Conservation (phyloP, 2,329 filamentous ascomycete species). For the Polytolypa hystricis region DNA sequence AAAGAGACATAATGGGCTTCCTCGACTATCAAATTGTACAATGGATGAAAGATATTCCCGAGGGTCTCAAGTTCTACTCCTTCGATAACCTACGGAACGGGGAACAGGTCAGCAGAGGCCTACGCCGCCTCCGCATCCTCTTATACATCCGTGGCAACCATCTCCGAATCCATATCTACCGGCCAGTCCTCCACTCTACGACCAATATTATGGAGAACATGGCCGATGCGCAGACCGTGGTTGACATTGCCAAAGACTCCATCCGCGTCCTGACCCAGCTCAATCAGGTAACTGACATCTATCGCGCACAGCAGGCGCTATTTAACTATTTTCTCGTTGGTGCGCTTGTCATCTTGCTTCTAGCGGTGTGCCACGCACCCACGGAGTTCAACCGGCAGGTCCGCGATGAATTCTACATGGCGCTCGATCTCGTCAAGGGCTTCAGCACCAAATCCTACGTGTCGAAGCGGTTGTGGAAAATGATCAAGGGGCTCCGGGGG, state of each 20-base stretch:
- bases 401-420: constrained; percentile 58
- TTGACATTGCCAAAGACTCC: constrained; percentile 55
- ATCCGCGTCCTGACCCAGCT: constrained; percentile 50
- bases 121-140: constrained; percentile 66
- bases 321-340: constrained; percentile 59
- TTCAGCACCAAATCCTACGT: constrained; percentile 52
- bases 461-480: constrained; percentile 53
- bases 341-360: constrained; percentile 52
- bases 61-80: constrained; percentile 52
- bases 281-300: constrained; percentile 53
- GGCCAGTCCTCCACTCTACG: constrained; percentile 73
- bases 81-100: constrained; percentile 37
- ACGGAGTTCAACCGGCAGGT: constrained; percentile 48
- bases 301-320: constrained; percentile 50
- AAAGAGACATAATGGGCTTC: constrained; percentile 63
- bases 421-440: constrained; percentile 51
- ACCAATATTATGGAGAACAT: constrained; percentile 71
- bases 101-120: constrained; percentile 49
- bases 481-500: constrained; percentile 52
- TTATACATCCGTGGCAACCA: constrained; percentile 82
- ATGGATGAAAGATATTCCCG: constrained; percentile 69
- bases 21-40: constrained; percentile 74
- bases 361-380: constrained; percentile 54
- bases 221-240: constrained; percentile 57
- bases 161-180: constrained; percentile 80